Percentiles rank a stretch among this genome's conserved stretches.
phyloP scores from a whole-genome alignment of 208 protist genomes.

The Willaertia magna region DNA sequence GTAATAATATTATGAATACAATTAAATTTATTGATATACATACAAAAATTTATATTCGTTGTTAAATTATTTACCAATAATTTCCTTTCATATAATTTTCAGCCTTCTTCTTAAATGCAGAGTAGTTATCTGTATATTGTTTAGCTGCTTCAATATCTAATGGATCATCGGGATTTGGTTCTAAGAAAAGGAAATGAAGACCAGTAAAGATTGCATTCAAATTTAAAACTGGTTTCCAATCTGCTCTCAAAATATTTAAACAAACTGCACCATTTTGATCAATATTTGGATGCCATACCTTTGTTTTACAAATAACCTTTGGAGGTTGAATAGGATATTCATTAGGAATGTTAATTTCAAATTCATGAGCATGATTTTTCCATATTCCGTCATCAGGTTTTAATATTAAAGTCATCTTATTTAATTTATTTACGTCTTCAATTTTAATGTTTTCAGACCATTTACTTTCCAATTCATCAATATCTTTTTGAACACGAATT shows the following conservation, averaged over 20 bases:
- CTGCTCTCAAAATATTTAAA: conserved; percentile 27
- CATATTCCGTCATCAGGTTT: conserved; percentile 9
- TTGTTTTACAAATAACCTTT: conserved; percentile 7
- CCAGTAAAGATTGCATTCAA: conserved; percentile 24
- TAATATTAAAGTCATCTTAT: not conserved
- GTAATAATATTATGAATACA: too few relatives aligned
- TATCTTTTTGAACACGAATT: conserved; percentile 8
- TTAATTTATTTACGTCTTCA: not conserved
- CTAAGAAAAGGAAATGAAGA: conserved; percentile 23
- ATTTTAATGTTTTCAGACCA: not conserved
- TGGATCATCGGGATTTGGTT: conserved; percentile 26
- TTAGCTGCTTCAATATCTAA: conserved; percentile 24
- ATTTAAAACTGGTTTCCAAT: conserved; percentile 30
- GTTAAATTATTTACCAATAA: conserved; percentile 1
- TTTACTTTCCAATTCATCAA: not conserved
- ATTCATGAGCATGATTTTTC: not conserved
- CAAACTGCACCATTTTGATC: conserved; percentile 27
- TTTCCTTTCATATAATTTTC: conserved; percentile 6
- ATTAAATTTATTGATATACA: too few relatives aligned
- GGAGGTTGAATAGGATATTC: conserved; percentile 7
- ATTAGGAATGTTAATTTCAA: not conserved
- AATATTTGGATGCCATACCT: conserved; percentile 29
- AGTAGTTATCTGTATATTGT: not conserved
- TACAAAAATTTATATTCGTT: too few relatives aligned
- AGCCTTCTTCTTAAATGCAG: not conserved